A percentile compares a stretch with the other conserved stretches of the same genome.
These are phyloP conservation scores for Gleditsia sinensis DNA, from an alignment of 306 rosid genomes.

Conservation along the genomic window DNA sequence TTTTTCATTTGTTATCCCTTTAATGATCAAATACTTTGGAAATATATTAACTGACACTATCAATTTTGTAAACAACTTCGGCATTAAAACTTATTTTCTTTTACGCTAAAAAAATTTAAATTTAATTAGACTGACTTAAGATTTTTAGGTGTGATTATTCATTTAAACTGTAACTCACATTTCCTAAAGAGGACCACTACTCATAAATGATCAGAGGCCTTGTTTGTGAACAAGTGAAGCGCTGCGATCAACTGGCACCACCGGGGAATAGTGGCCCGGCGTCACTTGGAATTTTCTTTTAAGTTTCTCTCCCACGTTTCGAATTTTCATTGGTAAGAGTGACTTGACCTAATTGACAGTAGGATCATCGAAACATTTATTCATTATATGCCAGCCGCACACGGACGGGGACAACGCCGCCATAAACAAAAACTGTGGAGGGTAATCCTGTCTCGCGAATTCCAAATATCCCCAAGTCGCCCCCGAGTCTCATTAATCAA, in stretches of 20 bases:
- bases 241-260: neutral
- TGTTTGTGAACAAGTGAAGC: neutral
- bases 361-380: neutral
- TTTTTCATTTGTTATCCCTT: too few relatives aligned
- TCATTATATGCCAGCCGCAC: conserved; percentile 22
- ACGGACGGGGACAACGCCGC: conserved; percentile 35
- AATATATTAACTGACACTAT: too few relatives aligned
- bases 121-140: too few relatives aligned
- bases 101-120: too few relatives aligned
- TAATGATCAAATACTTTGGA: too few relatives aligned
- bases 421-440: conserved; percentile 21
- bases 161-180: neutral
- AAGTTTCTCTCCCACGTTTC: neutral
- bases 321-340: neutral
- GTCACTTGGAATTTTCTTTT: neutral
- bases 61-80: too few relatives aligned
- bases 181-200: neutral
- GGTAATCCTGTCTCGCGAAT: conserved; percentile 39
- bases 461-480: conserved; percentile 41
- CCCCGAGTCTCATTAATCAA: conserved; percentile 7
- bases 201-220: neutral
- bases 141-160: too few relatives aligned
- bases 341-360: conserved; percentile 2
- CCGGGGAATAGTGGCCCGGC: neutral
- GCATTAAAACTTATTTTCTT: too few relatives aligned